Evolutionary conservation across 192 early-diverging fungal species (phyloP), one percentile per base, ranked within the genome.

Genomic region (Paraglomus brasilianum): DNA sequence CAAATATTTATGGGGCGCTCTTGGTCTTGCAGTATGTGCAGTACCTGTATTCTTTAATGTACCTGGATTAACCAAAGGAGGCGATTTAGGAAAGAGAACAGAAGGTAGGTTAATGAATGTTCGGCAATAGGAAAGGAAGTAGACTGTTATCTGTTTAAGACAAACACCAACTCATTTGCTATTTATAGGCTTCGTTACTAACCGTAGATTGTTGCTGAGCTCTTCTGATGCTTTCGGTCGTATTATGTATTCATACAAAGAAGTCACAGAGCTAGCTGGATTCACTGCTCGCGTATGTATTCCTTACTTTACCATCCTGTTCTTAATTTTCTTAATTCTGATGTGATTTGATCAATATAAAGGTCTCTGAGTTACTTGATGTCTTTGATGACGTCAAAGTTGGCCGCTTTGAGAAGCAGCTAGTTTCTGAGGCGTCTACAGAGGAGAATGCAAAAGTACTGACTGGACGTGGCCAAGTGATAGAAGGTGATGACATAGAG

Each of bases 1-100:
- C 79, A 98, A 98, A 77, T 98, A 98, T 80, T 92, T 94, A 63
- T 98, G 96, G 96, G 92, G 94, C 69, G 95, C 94, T 1, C 87
- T 88, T 63, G 95, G 95, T 42, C 80, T 95, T 57, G 78, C 89
- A 9, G 81, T 96, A 14, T 95, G 93, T 70, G 88, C 92, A 0
- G 88, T 90, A 8, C 95, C 95, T 2, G 93, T 94, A 13, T 96
- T 97, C 66, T 83, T 81, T 69, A 80, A 76, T 22, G 41, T 81
- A 0, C 70, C 81, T 5, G 83, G 80, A 43, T 52, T 71, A 41
- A 75, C 69, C 48, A 74, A 69, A 9, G 72, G 74, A 13, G 46
- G 63, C 1, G 74, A 80, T 62, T 69, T 81, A 30, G 82, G 81
- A 48, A 68, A 72, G 24, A 74, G 85, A 63, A 85, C 85, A 19